These are phyloP conservation scores for Metschnikowia cubensis DNA, from an alignment of 805 yeast species.

Conservation along the genomic window DNA sequence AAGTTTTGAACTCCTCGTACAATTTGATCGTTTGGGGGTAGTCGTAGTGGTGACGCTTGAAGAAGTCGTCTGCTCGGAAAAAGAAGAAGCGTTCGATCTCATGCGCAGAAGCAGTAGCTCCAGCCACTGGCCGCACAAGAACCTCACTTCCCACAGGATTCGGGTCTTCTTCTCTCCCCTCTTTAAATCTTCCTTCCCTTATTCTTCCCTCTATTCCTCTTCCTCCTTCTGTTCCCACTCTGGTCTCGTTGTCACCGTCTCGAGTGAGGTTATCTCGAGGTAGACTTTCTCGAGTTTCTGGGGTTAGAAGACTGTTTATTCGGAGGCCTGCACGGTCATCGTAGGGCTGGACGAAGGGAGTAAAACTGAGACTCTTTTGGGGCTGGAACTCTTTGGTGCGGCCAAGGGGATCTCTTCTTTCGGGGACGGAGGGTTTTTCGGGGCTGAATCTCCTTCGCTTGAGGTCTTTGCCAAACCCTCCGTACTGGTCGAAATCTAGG, in stretches of 20 bases:
- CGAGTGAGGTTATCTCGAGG: neutral
- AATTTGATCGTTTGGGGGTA: slow-evolving; percentile 42
- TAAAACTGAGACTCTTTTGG: slow-evolving; percentile 2
- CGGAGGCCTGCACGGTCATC: neutral
- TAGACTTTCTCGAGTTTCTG: neutral
- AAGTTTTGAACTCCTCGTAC: slow-evolving; percentile 41
- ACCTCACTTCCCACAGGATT: slow-evolving; percentile 6
- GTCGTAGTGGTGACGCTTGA: slow-evolving; percentile 37
- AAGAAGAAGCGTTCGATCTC: slow-evolving; percentile 40
- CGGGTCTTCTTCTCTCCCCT: neutral
- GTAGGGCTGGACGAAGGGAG: neutral
- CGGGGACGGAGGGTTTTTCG: no score
- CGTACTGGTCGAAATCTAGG: no score
- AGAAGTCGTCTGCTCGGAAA: slow-evolving; percentile 40
- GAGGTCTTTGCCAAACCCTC: no score
- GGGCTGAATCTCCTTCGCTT: no score
- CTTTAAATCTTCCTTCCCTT: no score
- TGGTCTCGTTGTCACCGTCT: no score
- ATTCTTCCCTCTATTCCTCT: no score
- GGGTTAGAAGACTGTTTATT: neutral
- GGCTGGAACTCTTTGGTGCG: slow-evolving; percentile 8
- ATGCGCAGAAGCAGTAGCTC: slow-evolving; percentile 4
- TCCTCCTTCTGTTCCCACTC: no score
- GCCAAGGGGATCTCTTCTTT: neutral
- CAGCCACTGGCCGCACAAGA: slow-evolving; percentile 1